phyloP scores from a whole-genome alignment of 306 rosid species.

The Lathyrus aphaca region DNA sequence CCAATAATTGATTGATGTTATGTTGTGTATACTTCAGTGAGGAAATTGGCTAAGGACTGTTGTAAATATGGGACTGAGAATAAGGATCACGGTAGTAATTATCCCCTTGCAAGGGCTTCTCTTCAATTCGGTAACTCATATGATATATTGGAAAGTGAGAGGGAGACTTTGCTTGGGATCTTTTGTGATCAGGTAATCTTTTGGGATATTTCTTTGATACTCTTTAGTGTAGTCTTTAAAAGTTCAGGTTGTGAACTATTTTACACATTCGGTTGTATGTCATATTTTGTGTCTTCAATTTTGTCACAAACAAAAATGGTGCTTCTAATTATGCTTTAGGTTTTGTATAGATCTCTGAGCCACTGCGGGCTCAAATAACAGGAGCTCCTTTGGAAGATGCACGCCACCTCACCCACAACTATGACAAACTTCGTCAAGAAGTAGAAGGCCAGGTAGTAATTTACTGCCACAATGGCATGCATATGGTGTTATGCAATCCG shows the following conservation, averaged over 20 bases:
- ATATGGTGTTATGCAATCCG: conserved; percentile 39
- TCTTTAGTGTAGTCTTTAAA: conserved; percentile 21
- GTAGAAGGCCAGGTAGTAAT: conserved; percentile 79
- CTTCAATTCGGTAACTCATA: conserved; percentile 64
- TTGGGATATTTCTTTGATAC: conserved; percentile 29
- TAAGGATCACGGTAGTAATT: conserved; percentile 53
- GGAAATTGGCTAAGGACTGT: conserved; percentile 77
- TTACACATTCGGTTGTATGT: neutral
- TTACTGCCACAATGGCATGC: conserved; percentile 37
- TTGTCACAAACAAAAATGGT: conserved; percentile 10
- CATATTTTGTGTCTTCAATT: conserved; percentile 37
- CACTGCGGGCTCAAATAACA: conserved; percentile 79
- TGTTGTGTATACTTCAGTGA: conserved; percentile 50
- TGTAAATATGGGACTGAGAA: conserved; percentile 74
- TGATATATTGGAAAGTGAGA: conserved; percentile 64
- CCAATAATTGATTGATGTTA: conserved; percentile 40
- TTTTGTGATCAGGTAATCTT: conserved; percentile 76
- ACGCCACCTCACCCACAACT: conserved; percentile 82
- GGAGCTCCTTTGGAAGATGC: conserved; percentile 99
- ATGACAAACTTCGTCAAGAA: conserved; percentile 85
- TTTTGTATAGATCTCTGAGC: conserved; percentile 76
- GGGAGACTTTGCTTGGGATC: conserved; percentile 63
- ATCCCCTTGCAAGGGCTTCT: conserved; percentile 64
- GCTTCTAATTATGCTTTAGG: conserved; percentile 63
- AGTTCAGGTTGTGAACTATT: conserved; percentile 26